These are phyloP conservation scores for Leptographium galeiforme DNA, from an alignment of 2,329 filamentous ascomycete genomes.

Conservation along the genomic window DNA sequence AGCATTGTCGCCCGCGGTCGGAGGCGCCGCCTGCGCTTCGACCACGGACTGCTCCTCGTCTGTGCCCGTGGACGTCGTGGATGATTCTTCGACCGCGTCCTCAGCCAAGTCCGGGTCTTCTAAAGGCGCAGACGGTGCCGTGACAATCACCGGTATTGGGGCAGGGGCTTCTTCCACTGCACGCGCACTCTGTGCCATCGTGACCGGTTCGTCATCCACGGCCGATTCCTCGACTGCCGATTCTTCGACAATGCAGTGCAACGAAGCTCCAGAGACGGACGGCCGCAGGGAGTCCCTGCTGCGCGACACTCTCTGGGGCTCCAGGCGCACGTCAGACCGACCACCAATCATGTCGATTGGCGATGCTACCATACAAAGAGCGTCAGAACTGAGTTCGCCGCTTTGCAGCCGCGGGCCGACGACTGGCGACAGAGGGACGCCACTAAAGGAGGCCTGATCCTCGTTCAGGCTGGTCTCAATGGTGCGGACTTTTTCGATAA, in stretches of 20 bases:
- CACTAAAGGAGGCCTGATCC: slow-evolving; percentile 23
- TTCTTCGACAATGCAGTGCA: slow-evolving; percentile 2
- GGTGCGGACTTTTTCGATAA: slow-evolving; percentile 30
- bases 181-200: neutral
- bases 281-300: neutral
- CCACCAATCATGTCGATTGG: neutral
- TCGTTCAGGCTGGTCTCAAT: slow-evolving; percentile 30
- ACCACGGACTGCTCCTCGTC: neutral
- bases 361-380: neutral
- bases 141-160: no score
- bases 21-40: neutral
- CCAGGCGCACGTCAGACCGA: neutral
- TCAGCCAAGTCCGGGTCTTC: no score
- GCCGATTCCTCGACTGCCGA: neutral
- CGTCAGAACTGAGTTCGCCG: neutral
- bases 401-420: slow-evolving; percentile 15
- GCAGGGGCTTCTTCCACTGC: neutral
- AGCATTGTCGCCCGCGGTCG: neutral
- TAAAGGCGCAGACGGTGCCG: no score
- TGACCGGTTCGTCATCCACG: neutral
- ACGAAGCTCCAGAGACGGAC: neutral
- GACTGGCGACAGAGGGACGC: slow-evolving; percentile 22
- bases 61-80: no score
- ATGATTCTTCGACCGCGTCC: neutral
- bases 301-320: neutral